Base-by-base conservation (phyloP, 306 rosid species). In the Betula pendula region DNA sequence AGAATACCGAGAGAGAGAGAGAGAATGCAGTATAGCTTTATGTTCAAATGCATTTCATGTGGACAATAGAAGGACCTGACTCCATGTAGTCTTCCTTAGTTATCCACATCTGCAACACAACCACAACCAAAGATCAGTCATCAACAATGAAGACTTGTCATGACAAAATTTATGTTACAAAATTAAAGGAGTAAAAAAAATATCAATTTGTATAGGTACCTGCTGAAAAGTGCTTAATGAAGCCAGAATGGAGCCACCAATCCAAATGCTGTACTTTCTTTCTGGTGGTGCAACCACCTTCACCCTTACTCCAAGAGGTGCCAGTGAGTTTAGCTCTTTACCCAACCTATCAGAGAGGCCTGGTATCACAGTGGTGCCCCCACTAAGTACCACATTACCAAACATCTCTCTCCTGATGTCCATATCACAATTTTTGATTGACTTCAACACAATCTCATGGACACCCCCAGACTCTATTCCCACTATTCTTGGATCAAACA, bases 211-310 rank as follows among this genome's bases (percentile, higher is more conserved):
- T 29, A 29, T 29, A 29, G 1, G 59, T 6, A 52, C 59, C 59
- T 52, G 59, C 59, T 52, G 59, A n/a, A 52, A 52, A 52, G 59
- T 52, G 59, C 27, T 52, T 52, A 52, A 52, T 52, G 59, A 52
- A 52, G 59, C 59, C 59, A 52, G 59, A 52, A 52, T 52, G 59
- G 59, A 52, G 59, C 59, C 59, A 52, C 59, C 59, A n/a, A 52
- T 52, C 59, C 59, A 52, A 52, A 52, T 25, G 19, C 59, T n/a
- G 4, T n/a, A 42, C 25, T n/a, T 52, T 52, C 59, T 52, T 52
- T 52, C 59, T 52, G 59, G 59, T 8, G 59, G 59, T 52, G 59
- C 25, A 52, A 8, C 59, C 25, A 19, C 59, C 14, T 22, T 52
- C 59, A 52, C 59, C 10, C 59, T 52, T n/a, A 52, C 59, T 2